A percentile compares a stretch with the other conserved stretches of the same genome.
phyloP scores from a whole-genome alignment of 169 alveolate species.

The Amoebophrya sp. region DNA sequence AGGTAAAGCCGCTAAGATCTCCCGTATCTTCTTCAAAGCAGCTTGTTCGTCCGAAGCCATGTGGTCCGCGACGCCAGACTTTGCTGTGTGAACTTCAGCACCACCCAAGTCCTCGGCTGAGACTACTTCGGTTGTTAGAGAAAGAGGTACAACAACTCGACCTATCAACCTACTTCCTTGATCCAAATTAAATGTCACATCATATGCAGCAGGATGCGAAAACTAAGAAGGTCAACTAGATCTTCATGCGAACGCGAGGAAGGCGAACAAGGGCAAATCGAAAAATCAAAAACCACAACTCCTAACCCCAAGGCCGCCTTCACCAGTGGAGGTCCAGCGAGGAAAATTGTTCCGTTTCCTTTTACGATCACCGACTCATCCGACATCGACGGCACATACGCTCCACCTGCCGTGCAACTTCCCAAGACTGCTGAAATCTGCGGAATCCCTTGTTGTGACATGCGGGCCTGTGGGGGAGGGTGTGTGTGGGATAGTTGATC shows the following conservation, averaged over 20 bases:
- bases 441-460: not conserved
- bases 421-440: constrained; percentile 68
- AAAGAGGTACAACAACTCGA: too few relatives aligned
- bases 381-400: constrained; percentile 75
- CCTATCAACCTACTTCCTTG: too few relatives aligned
- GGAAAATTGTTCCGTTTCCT: constrained; percentile 69
- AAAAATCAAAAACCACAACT: too few relatives aligned
- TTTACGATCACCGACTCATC: constrained; percentile 66
- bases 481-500: not conserved
- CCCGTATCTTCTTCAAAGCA: not conserved
- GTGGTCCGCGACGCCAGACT: constrained; percentile 47
- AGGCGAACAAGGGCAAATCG: too few relatives aligned
- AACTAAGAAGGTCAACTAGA: too few relatives aligned
- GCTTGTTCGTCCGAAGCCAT: constrained; percentile 38
- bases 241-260: too few relatives aligned
- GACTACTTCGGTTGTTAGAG: too few relatives aligned
- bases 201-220: too few relatives aligned
- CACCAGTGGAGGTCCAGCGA: constrained; percentile 57
- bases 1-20: constrained; percentile 10
- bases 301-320: constrained; percentile 42
- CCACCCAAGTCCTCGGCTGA: constrained; percentile 46
- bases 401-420: constrained; percentile 81
- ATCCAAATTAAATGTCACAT: too few relatives aligned
- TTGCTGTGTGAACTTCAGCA: constrained; percentile 44
- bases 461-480: not conserved